phyloP scores from a whole-genome alignment of 345 rosid genomes.

The Microcos paniculata region DNA sequence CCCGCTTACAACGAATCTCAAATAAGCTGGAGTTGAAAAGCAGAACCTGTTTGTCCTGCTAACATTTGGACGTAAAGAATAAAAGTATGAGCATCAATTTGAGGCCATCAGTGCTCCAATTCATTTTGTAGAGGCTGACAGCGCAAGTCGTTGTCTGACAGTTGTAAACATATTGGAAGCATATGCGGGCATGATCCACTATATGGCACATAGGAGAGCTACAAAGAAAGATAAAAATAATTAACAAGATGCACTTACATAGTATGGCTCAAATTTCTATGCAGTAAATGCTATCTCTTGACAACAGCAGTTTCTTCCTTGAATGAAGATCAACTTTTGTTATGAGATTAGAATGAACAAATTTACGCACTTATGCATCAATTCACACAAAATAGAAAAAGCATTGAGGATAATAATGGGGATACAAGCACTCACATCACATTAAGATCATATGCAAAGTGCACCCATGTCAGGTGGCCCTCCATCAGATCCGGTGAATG shows the following conservation, averaged over 20 bases:
- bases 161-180: neutral
- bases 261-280: neutral
- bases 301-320: neutral
- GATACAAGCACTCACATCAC: conserved; percentile 17
- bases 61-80: neutral
- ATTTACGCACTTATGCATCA: neutral
- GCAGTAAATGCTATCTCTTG: neutral
- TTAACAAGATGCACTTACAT: neutral
- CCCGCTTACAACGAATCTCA: neutral
- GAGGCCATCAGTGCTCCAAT: neutral
- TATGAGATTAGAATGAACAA: neutral
- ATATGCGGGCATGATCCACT: neutral
- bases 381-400: neutral
- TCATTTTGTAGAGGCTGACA: conserved; percentile 9
- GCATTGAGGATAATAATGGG: neutral
- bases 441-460: conserved; percentile 62
- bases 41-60: neutral
- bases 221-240: neutral
- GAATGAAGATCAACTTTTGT: neutral
- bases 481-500: conserved; percentile 43
- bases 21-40: neutral
- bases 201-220: neutral
- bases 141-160: neutral
- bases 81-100: neutral
- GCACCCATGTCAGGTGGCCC: conserved; percentile 76